Base-by-base conservation (phyloP, 208 protist species). In the Crithidia mellificae region DNA sequence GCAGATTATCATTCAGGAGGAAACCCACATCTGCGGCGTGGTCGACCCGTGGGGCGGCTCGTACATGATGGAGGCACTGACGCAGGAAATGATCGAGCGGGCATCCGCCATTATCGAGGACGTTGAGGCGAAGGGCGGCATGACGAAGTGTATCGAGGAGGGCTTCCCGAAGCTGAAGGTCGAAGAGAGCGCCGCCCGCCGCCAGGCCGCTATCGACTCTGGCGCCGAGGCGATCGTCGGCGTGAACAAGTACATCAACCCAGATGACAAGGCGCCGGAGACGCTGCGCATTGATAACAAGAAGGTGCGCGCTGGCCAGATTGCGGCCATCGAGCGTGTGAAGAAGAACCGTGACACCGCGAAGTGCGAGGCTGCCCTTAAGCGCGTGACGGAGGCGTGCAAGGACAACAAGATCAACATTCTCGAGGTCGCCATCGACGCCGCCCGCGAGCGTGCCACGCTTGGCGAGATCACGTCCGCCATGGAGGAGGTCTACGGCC, bases 111-210 rank as follows among this genome's bases (percentile, higher is more conserved):
- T 98, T 64, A 98, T 98, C 62, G 78, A 95, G 1, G 96, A 98
- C 50, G 92, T 98, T 20, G 84, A 95, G 61, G 53, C 74, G 32
- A 81, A 86, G 77, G 90, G 90, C 6, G 90, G 90, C 12, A 96
- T 96, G 90, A 89, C 87, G 12, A 87, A 86, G 55, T 90, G 85
- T 32, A 84, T 96, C 38, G 87, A 81, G 56, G 80, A 80, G 38
- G 94, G 97, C 55, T 96, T 98, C 78, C 96, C 97, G 38, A 99
- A 99, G 84, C 78, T 93, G 20, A 84, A 90, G 71, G 98, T 99
- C 39, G 97, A 99, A 83, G 97, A 98, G 81, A 79, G 78, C 53
- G 96, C 97, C 12, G 94, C 97, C 17, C 76, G 77, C 41, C 87
- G 93, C 51, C 94, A 98, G 82, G 95, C 94, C 20, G 78, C 74